Evolutionary conservation across 1,139 yeast species (phyloP).

Genomic region (Meyerozyma smithsonii): DNA sequence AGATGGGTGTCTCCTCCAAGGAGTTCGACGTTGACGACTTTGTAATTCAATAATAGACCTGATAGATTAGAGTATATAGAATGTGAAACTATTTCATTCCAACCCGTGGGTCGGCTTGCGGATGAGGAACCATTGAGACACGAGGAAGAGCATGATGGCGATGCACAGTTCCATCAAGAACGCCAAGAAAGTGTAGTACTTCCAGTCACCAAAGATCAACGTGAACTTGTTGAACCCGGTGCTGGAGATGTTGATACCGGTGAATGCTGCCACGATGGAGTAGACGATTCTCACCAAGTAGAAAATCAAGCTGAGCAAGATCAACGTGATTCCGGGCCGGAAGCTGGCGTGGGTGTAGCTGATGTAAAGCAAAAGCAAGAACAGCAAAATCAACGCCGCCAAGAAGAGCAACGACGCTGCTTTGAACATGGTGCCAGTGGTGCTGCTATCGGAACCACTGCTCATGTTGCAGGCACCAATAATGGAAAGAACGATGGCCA

Average conservation of each 20-base stretch:
- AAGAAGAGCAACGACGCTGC: constrained; percentile 15
- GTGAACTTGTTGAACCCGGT: constrained; percentile 9
- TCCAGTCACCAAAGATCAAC: constrained; percentile 17
- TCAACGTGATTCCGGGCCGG: constrained; percentile 2
- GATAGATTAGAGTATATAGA: constrained; percentile 2
- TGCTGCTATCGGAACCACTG: background rate
- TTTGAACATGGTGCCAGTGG: constrained; percentile 7
- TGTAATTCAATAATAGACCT: constrained; percentile 12
- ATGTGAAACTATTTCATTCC: background rate
- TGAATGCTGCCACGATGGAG: constrained; percentile 14
- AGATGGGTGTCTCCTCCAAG: constrained; percentile 48
- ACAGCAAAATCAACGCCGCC: constrained; percentile 7
- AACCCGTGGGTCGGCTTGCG: background rate
- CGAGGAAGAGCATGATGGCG: background rate
- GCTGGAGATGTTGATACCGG: constrained; percentile 10
- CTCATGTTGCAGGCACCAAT: constrained; percentile 11
- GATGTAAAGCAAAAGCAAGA: constrained; percentile 5
- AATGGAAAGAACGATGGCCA: constrained; percentile 13
- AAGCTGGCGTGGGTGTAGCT: background rate
- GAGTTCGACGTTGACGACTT: constrained; percentile 32
- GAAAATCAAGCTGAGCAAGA: constrained; percentile 8
- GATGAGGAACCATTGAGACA: background rate
- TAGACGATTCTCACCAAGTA: constrained; percentile 14
- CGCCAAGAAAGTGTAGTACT: constrained; percentile 17
- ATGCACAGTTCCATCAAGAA: constrained; percentile 5